Conservation (phyloP, 75 land plant species). For the Selaginella tamariscina region DNA sequence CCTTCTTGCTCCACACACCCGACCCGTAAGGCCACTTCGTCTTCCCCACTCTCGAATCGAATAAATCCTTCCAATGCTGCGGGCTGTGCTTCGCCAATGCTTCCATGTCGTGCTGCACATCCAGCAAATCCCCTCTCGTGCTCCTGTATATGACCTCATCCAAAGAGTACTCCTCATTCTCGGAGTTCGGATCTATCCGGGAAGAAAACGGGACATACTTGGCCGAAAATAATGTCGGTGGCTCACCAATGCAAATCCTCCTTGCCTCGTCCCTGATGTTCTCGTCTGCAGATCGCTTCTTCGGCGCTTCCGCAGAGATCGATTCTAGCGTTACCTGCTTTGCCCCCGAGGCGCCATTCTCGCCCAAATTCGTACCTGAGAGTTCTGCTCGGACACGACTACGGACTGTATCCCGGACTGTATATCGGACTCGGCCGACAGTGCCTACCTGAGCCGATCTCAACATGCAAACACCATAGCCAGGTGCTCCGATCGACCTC, state of each 20-base stretch:
- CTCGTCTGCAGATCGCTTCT: constrained; percentile 15
- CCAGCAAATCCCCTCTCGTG: constrained; percentile 68
- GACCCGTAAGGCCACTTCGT: constrained; percentile 95
- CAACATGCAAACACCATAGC: too few relatives aligned
- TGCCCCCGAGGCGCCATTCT: neutral
- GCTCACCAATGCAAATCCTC: constrained; percentile 18
- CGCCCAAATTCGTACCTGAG: neutral
- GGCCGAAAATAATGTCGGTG: constrained; percentile 48
- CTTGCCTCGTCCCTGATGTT: constrained; percentile 28
- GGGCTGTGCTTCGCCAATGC: constrained; percentile 60
- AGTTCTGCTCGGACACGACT: too few relatives aligned
- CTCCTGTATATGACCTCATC: constrained; percentile 82
- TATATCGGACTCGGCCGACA: too few relatives aligned
- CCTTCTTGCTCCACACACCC: constrained; percentile 96
- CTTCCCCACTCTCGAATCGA: constrained; percentile 80
- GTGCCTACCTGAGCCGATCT: too few relatives aligned
- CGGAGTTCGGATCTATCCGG: constrained; percentile 8
- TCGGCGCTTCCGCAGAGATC: neutral
- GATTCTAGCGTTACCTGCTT: neutral
- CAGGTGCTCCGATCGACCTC: too few relatives aligned
- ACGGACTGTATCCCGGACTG: too few relatives aligned
- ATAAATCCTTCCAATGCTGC: constrained; percentile 54
- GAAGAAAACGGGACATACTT: constrained; percentile 71
- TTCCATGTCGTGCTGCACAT: constrained; percentile 70
- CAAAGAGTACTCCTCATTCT: constrained; percentile 60